These are phyloP conservation scores for Stachybotrys chartarum DNA, from an alignment of 2,329 filamentous ascomycete species.

Conservation along the genomic window DNA sequence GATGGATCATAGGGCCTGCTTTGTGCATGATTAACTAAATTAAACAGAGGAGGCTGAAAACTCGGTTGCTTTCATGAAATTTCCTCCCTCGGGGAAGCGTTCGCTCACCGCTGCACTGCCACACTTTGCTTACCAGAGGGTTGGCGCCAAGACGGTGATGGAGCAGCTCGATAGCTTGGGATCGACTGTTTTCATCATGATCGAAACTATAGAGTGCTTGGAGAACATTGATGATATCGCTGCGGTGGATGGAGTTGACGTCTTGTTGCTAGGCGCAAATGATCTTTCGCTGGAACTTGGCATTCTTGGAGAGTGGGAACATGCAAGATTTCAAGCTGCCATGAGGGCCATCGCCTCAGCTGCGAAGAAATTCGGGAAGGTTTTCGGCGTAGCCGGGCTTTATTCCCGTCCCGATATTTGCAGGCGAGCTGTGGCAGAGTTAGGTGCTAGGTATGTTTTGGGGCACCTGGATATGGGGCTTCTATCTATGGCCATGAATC, in stretches of 20 bases:
- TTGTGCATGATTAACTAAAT: background rate
- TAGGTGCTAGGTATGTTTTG: conserved; percentile 8
- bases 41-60: conserved; percentile 31
- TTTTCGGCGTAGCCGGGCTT: conserved; percentile 8
- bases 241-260: conserved; percentile 19
- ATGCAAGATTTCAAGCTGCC: conserved; percentile 5
- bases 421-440: conserved; percentile 7
- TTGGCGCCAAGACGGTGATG: conserved; percentile 6
- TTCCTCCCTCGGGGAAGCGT: conserved; percentile 13
- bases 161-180: conserved; percentile 12
- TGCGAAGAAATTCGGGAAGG: conserved; percentile 4
- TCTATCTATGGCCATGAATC: too few species aligned
- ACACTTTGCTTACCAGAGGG: conserved; percentile 11
- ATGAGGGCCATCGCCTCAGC: conserved; percentile 5
- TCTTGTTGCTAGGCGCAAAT: conserved; percentile 22
- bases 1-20: too few species aligned
- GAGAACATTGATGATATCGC: conserved; percentile 20
- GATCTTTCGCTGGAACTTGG: conserved; percentile 16
- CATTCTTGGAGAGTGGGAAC: conserved; percentile 5
- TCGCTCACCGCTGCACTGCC: conserved; percentile 16
- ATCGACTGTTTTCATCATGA: conserved; percentile 18
- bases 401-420: conserved; percentile 7
- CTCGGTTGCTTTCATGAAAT: conserved; percentile 29
- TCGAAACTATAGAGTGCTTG: conserved; percentile 16
- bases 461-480: conserved; percentile 7